These are phyloP conservation scores for Henckelia pumila DNA, from an alignment of 257 asterid genomes.

Conservation along the genomic window DNA sequence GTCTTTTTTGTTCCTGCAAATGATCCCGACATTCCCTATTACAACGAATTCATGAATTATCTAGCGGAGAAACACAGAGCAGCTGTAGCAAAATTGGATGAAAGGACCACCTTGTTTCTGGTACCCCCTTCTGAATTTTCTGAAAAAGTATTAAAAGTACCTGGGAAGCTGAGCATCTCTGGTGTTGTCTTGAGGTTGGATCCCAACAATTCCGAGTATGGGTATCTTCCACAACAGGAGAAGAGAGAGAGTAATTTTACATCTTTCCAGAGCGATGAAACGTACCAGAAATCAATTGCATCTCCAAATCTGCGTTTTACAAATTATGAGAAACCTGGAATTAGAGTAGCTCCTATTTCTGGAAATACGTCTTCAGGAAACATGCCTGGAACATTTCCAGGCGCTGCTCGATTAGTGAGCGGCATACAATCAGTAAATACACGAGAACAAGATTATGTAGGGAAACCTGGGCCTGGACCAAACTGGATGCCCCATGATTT, in stretches of 20 bases:
- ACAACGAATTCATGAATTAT: constrained; percentile 86
- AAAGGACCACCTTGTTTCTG: constrained; percentile 72
- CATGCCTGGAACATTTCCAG: constrained; percentile 27
- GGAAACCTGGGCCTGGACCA: constrained; percentile 35
- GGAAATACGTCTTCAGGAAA: constrained; percentile 29
- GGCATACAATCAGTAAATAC: constrained; percentile 26
- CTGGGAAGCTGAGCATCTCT: constrained; percentile 81
- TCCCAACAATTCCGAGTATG: constrained; percentile 46
- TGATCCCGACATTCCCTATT: constrained; percentile 76
- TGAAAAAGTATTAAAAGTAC: constrained; percentile 83
- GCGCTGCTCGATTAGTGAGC: constrained; percentile 28
- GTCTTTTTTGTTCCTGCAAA: constrained; percentile 87
- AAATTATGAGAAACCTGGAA: constrained; percentile 33
- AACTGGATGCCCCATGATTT: constrained; percentile 48
- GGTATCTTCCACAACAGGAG: constrained; percentile 43
- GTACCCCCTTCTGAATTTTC: constrained; percentile 97
- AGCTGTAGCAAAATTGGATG: constrained; percentile 88
- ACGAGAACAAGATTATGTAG: constrained; percentile 41
- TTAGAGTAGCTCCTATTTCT: constrained; percentile 21
- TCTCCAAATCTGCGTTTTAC: constrained; percentile 41
- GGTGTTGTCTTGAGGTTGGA: constrained; percentile 79
- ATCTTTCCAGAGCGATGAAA: constrained; percentile 37
- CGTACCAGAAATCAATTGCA: constrained; percentile 44
- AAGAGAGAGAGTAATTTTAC: constrained; percentile 33
- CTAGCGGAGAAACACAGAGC: constrained; percentile 88